Evolutionary conservation across 2,329 filamentous ascomycete species (phyloP), one percentile per base, ranked within the genome.

Genomic region (Cytospora piceae): DNA sequence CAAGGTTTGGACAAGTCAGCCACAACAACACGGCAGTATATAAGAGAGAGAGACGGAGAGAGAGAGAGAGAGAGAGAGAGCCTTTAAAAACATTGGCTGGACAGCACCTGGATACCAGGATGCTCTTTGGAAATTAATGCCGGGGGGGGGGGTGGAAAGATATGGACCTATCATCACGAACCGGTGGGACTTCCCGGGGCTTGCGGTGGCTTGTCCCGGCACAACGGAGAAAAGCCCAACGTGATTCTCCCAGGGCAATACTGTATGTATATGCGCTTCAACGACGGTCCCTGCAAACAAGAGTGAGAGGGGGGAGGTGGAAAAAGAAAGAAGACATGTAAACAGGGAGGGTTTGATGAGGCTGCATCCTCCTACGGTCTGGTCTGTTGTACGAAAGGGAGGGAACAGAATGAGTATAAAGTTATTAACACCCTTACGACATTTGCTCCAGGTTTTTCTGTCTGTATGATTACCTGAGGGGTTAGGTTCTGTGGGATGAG

Each of bases 221-320:
- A 49, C n/a, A 24, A 49, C n/a, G 46, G 46, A 49, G n/a, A 49
- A 49, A 49, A 24, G n/a, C 46, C 46, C 46, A 49, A 49, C 46
- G 11, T 42, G 5, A 42, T 17, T 42, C 39, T 42, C 39, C 17
- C 39, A 20, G 39, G 1, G 15, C 8, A 14, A 14, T 34, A 29
- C 27, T 29, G 27, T 29, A 5, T 29, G 27, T 37, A 15, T 34
- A 49, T n/a, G 8, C 46, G n/a, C n/a, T 49, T 49, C n/a, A 24
- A 22, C 6, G 15, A 39, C 37, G 12, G n/a, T 24, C 12, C 11
- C 42, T 49, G 46, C 46, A 49, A 49, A 49, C 11, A 12, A 49
- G 46, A 49, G 4, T 9, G n/a, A 12, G 9, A 49, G 8, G 2
- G 39, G 39, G 15, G 15, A 7, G 4, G 37, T 15, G 15, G 37